These are phyloP conservation scores for Verticillium klebahnii DNA, from an alignment of 2,329 filamentous ascomycete genomes.

Conservation along the genomic window DNA sequence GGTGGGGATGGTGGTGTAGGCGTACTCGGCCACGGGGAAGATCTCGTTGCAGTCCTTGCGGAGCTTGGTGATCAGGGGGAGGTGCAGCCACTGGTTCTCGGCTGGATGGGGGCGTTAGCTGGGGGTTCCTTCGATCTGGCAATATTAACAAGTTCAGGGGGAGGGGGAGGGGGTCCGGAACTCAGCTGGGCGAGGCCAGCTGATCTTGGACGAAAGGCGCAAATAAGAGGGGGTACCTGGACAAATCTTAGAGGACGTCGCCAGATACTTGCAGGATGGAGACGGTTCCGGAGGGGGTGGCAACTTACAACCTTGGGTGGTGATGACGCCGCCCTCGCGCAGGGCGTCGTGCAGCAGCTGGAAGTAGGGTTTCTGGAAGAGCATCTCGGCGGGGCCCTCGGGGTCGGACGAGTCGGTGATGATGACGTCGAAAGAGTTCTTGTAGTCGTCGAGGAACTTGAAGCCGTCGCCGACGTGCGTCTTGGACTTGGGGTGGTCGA, in stretches of 20 bases:
- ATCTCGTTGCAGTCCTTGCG: constrained; percentile 96
- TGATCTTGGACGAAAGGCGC: neutral
- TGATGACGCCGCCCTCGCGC: constrained; percentile 94
- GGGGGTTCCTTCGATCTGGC: constrained; percentile 7
- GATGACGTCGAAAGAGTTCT: constrained; percentile 98
- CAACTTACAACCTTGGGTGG: constrained; percentile 99
- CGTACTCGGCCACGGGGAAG: constrained; percentile 97
- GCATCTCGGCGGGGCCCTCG: constrained; percentile 89
- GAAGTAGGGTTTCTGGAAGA: constrained; percentile 99
- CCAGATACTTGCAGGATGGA: neutral
- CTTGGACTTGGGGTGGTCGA: constrained; percentile 89
- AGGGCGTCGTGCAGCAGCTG: constrained; percentile 87
- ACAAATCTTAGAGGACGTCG: constrained; percentile 2
- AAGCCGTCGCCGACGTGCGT: constrained; percentile 95
- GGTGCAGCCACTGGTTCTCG: constrained; percentile 99
- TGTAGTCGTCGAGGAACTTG: constrained; percentile 95
- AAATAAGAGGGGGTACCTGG: constrained; percentile 4
- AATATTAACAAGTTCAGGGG: neutral
- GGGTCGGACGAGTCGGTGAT: constrained; percentile 99
- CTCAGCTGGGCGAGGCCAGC: neutral
- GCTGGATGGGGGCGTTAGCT: constrained; percentile 44
- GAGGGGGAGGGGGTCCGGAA: neutral
- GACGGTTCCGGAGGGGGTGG: constrained; percentile 41
- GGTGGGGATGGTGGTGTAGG: constrained; percentile 98
- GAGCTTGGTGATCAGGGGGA: constrained; percentile 86